These are phyloP conservation scores for Silene noctiflora DNA, from an alignment of 179 eudicot species.

Conservation along the genomic window DNA sequence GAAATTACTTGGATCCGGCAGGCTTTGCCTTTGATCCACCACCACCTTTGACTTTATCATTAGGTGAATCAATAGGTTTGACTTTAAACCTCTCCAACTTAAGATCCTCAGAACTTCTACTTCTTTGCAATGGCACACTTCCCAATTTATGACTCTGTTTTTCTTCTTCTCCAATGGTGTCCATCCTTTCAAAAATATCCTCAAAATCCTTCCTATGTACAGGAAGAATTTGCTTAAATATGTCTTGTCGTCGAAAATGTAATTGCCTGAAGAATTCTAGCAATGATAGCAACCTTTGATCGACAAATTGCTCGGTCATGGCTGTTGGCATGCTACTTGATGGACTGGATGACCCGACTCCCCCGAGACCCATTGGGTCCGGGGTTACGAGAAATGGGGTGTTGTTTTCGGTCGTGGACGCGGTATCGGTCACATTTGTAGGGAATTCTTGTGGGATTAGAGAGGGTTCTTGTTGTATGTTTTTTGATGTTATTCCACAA, in stretches of 20 bases:
- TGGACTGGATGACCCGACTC: constrained; percentile 19
- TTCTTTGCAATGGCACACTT: constrained; percentile 17
- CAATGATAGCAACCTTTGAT: constrained; percentile 25
- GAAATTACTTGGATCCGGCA: no score
- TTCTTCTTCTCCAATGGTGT: neutral
- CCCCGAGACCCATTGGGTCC: constrained; percentile 6
- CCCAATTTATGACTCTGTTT: neutral
- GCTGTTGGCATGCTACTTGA: neutral
- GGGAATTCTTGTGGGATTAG: neutral
- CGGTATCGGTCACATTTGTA: neutral
- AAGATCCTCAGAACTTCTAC: constrained; percentile 27
- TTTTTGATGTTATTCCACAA: constrained; percentile 17
- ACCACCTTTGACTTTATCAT: constrained; percentile 13
- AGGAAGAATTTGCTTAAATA: constrained; percentile 26
- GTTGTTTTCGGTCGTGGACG: neutral
- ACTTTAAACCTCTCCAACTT: constrained; percentile 33
- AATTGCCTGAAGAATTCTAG: constrained; percentile 32
- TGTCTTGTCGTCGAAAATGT: constrained; percentile 21
- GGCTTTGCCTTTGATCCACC: constrained; percentile 19
- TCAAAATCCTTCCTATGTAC: constrained; percentile 22
- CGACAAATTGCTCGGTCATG: constrained; percentile 7
- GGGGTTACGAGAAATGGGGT: constrained; percentile 23
- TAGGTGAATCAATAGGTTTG: constrained; percentile 31
- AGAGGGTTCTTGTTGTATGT: neutral
- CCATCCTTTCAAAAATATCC: constrained; percentile 23